Base-by-base conservation (phyloP, 2,329 filamentous ascomycete species). In the Coniochaeta sp. region DNA sequence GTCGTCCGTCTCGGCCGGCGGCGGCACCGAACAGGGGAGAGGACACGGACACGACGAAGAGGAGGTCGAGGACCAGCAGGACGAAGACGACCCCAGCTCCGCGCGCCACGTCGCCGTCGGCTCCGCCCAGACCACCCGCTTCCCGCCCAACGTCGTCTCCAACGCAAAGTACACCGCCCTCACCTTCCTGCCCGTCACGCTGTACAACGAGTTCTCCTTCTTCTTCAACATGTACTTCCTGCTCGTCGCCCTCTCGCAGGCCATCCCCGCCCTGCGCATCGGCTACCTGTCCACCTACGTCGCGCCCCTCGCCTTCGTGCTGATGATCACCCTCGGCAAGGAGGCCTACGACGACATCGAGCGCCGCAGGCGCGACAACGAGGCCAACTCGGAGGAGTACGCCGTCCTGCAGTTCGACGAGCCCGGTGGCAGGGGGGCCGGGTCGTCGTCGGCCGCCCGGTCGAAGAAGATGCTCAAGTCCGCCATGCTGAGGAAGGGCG, bases 211-310 rank as follows among this genome's bases (percentile, higher is more conserved):
- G 72, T 99, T 99, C 73, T 97, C 93, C 62, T 99, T 98, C 79
- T 99, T 99, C 77, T 96, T 99, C 81, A 99, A 99, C 81, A 91
- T 98, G 80, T 99, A 99, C 73, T 99, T 99, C 73, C 80, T 99
- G 60, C 86, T 98, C 28, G 95, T 99, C 57, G 96, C 95, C 7
- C 76, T 98, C 57, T 98, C 93, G 40, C 95, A 99, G 75, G 88
- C 91, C 50, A 93, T 99, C 69, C 93, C 92, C 4, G 84, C 90
- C 24, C 77, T 99, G 59, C 86, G 92, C 59, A 97, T 99, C 65
- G 95, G 95, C 60, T 98, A 97, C 73, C 83, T 99, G 62, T 90
- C 90, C 32, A 98, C 95, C 1, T 99, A 99, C 69, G 87, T 98
- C 72, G 93, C 90, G 22, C 95, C 95, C 1, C 76, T 99, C 63